phyloP scores from a whole-genome alignment of 129 eudicot species.

The Flaveria robusta region DNA sequence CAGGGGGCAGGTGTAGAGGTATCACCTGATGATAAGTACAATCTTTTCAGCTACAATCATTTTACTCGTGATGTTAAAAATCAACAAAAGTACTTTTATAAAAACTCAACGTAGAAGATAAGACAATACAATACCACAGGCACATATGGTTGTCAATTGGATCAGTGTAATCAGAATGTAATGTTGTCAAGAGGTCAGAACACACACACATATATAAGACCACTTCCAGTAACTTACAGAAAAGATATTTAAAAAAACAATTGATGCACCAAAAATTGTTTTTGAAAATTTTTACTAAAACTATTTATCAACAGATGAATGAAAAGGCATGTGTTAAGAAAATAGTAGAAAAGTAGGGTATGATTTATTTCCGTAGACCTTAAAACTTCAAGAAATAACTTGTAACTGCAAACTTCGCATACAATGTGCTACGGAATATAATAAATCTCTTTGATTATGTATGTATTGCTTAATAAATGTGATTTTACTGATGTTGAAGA shows the following conservation, averaged over 20 bases:
- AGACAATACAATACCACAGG: neutral
- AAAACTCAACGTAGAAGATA: neutral
- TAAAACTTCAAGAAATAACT: neutral
- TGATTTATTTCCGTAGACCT: neutral
- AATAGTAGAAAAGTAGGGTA: neutral
- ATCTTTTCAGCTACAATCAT: slow-evolving; percentile 20
- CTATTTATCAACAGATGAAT: neutral
- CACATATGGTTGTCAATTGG: neutral
- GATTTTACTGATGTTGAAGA: no score
- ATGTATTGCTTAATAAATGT: slow-evolving; percentile 4
- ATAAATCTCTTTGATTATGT: neutral
- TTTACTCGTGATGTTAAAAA: neutral
- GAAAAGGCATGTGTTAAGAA: neutral
- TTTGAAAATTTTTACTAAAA: neutral
- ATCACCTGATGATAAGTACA: slow-evolving; percentile 60
- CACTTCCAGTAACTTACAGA: neutral
- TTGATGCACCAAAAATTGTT: neutral
- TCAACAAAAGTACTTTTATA: neutral
- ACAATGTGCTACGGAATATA: neutral
- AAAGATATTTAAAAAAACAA: neutral
- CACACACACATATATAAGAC: neutral
- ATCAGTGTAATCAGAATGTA: neutral
- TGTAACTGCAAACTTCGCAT: neutral
- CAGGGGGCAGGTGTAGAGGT: slow-evolving; percentile 92
- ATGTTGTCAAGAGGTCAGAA: neutral